phyloP scores from a whole-genome alignment of 495 filamentous ascomycete species.

The Hypomontagnella monticulosa region DNA sequence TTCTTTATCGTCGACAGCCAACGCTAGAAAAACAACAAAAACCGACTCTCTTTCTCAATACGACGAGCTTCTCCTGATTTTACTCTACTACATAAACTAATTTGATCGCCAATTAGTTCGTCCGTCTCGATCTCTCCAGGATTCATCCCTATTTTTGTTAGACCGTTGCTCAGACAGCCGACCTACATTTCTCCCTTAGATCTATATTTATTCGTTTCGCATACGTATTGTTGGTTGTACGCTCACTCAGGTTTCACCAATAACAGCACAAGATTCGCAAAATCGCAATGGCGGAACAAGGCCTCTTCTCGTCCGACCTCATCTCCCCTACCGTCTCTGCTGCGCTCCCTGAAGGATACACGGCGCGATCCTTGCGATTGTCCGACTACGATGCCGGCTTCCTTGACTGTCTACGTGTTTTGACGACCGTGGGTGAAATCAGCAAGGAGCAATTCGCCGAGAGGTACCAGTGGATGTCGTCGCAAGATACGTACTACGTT shows the following conservation, averaged over 20 bases:
- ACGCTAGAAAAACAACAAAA: constrained; percentile 9
- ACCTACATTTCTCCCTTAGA: background rate
- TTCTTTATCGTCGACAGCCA: constrained; percentile 29
- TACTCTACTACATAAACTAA: background rate
- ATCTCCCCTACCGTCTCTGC: constrained; percentile 79
- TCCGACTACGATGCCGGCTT: constrained; percentile 82
- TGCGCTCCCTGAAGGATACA: constrained; percentile 81
- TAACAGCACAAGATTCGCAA: too few species aligned
- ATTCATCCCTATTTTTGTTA: background rate
- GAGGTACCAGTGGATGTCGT: constrained; percentile 85
- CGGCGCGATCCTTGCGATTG: constrained; percentile 78
- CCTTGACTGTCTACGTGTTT: constrained; percentile 87
- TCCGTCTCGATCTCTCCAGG: background rate
- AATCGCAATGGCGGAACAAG: constrained; percentile 56
- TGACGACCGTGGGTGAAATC: constrained; percentile 94
- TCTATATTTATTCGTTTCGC: background rate
- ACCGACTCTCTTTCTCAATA: background rate
- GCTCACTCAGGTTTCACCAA: background rate
- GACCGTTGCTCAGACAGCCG: background rate
- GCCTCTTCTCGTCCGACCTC: constrained; percentile 79
- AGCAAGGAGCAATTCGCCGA: constrained; percentile 75
- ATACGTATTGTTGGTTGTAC: background rate
- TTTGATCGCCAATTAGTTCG: background rate
- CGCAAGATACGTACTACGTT: constrained; percentile 83
- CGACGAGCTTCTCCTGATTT: background rate